Evolutionary conservation across 2,329 filamentous ascomycete species (phyloP), one percentile per base, ranked within the genome.

Genomic region (Echinosphaeria canescens): DNA sequence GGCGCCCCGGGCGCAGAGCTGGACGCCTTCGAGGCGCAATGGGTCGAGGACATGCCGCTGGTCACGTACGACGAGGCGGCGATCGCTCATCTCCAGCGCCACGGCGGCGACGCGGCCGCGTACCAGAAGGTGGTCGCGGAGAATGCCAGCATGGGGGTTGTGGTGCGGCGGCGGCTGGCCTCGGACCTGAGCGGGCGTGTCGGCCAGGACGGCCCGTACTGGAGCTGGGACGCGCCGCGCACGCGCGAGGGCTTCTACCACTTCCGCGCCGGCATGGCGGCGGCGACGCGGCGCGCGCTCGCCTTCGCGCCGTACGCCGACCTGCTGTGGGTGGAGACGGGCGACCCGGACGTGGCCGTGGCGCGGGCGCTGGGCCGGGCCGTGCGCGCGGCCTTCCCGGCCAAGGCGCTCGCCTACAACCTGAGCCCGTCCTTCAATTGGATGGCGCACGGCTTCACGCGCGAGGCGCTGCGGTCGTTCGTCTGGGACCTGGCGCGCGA

Each of bases 351-450:
- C 36, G 80, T 95, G 9, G 49, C 66, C 27, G 78, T 90, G 18
- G 81, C 80, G 0, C 56, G 63, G 4, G 58, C 62, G 27, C 81
- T 98, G 27, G 79, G 78, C 10, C 62, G 64, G 9, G 66, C 81
- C 24, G 88, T 98, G 32, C 69, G 76, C 29, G 50, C 55, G 1
- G 56, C 52, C 4, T 58, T 67, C 39, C 80, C 82, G 0, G 10
- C 17, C 17, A 95, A 95, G 62, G 76, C 79, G 19, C 64, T 98
- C 14, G 85, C 95, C 1, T 98, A 98, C 56, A 98, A 98, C 53
- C 64, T 98, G 2, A 84, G 75, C 4, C 88, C 88, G 1, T 91
- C 80, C 7, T 98, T 98, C 63, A 95, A 98, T 59, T 98, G 88
- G 88, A 88, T 90, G 69, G 71, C 71, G 9, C 84, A 95, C 45